Percentiles rank a stretch among this genome's conserved stretches.
Conservation (phyloP, 768 basidiomycete species). For the Psilocybe cyanescens region DNA sequence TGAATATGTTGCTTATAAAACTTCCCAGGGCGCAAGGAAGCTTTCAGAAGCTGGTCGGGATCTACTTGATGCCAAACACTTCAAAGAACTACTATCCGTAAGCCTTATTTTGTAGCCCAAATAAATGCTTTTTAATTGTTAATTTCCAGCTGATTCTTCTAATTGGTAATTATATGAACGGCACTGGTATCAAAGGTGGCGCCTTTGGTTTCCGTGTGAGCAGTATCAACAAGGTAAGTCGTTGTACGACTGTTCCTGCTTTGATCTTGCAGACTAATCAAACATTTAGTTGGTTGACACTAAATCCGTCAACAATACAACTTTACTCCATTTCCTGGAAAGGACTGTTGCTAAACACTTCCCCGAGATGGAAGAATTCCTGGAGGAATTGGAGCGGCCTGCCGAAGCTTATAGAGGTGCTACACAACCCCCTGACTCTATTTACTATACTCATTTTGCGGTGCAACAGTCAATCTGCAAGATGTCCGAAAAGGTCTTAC, state of each 20-base stretch:
- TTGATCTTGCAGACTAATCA: neutral
- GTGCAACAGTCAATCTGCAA: constrained; percentile 72
- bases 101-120: constrained; percentile 20
- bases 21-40: constrained; percentile 72
- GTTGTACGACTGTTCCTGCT: neutral
- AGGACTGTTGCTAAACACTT: constrained; percentile 88
- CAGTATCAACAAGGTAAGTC: constrained; percentile 90
- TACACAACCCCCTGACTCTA: constrained; percentile 7
- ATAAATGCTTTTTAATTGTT: neutral
- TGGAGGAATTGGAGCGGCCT: constrained; percentile 87
- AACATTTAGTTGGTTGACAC: constrained; percentile 86
- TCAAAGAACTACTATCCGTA: constrained; percentile 90
- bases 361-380: constrained; percentile 82
- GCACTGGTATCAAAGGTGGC: constrained; percentile 93
- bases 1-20: neutral
- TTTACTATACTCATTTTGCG: neutral
- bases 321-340: constrained; percentile 93
- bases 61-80: constrained; percentile 79
- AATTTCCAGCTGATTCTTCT: constrained; percentile 78
- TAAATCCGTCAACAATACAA: constrained; percentile 94
- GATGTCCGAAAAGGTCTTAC: constrained; percentile 79
- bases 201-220: constrained; percentile 97
- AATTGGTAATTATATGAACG: constrained; percentile 98
- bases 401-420: constrained; percentile 92
- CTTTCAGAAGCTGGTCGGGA: constrained; percentile 81